These are phyloP conservation scores for Cicer cuneatum DNA, from an alignment of 306 rosid species.

Conservation along the genomic window DNA sequence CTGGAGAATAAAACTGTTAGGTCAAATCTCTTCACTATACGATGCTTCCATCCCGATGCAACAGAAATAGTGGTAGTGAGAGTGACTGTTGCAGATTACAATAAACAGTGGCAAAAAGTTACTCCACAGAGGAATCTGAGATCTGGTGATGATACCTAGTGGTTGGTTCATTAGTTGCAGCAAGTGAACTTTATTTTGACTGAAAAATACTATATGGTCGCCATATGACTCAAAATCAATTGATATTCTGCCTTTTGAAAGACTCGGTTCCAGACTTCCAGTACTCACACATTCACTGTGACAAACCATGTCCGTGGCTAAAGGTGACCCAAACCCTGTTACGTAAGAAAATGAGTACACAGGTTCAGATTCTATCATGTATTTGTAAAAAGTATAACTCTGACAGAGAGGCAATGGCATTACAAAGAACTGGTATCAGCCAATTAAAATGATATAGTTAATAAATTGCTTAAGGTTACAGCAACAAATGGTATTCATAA, in stretches of 20 bases:
- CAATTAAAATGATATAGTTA: constrained; percentile 8
- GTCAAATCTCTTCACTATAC: constrained; percentile 35
- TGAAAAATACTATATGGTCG: constrained; percentile 4
- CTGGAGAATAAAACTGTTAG: constrained; percentile 24
- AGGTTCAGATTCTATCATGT: constrained; percentile 2
- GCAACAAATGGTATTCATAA: constrained; percentile 19
- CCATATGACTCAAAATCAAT: constrained; percentile 20
- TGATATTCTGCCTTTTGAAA: constrained; percentile 29
- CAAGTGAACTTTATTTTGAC: constrained; percentile 31
- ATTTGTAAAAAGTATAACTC: background rate
- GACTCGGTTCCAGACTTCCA: constrained; percentile 30
- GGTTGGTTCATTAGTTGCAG: background rate
- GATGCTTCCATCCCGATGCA: constrained; percentile 25
- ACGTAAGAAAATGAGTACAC: constrained; percentile 16
- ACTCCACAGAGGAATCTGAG: constrained; percentile 17
- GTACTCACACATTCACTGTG: constrained; percentile 22
- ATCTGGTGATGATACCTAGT: constrained; percentile 13
- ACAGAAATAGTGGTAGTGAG: background rate
- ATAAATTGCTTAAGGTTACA: constrained; percentile 5
- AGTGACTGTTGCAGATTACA: constrained; percentile 18
- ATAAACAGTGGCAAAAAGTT: constrained; percentile 11
- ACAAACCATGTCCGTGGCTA: constrained; percentile 33
- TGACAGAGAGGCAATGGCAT: background rate
- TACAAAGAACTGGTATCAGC: constrained; percentile 9
- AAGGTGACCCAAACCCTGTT: constrained; percentile 12